phyloP scores from a whole-genome alignment of 1,284 basidiomycete species.

The Trametes polyzona region DNA sequence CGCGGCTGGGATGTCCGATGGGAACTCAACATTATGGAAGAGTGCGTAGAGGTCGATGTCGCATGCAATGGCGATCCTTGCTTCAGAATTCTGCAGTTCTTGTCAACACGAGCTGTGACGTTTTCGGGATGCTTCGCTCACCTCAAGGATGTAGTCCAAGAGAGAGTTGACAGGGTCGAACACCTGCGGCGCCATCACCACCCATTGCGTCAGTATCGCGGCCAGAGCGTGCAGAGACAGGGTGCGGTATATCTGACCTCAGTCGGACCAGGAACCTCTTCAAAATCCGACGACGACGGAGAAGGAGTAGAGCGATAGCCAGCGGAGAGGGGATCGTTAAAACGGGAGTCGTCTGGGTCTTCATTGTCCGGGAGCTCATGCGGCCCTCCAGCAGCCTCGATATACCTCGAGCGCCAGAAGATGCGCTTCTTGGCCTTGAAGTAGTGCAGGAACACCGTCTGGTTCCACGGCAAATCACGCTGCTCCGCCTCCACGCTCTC shows the following conservation, averaged over 20 bases:
- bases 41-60: constrained; percentile 3
- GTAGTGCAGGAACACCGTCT: constrained; percentile 19
- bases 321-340: background rate
- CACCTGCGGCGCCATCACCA: no score
- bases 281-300: background rate
- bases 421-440: constrained; percentile 14
- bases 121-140: background rate
- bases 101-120: background rate
- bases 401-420: background rate
- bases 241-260: background rate
- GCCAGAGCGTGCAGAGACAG: no score
- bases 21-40: constrained; percentile 7
- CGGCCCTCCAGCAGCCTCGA: constrained; percentile 7
- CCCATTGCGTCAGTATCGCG: no score
- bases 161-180: constrained; percentile 11
- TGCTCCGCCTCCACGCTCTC: background rate
- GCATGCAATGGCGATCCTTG: constrained; percentile 6
- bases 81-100: background rate
- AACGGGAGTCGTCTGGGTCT: background rate
- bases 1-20: background rate
- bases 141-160: constrained; percentile 17
- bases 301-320: no score
- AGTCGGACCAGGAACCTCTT: no score
- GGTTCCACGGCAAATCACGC: background rate
- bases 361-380: constrained; percentile 3